Conservation (phyloP, 2,329 filamentous ascomycete genomes). For the Fusarium paranaense region DNA sequence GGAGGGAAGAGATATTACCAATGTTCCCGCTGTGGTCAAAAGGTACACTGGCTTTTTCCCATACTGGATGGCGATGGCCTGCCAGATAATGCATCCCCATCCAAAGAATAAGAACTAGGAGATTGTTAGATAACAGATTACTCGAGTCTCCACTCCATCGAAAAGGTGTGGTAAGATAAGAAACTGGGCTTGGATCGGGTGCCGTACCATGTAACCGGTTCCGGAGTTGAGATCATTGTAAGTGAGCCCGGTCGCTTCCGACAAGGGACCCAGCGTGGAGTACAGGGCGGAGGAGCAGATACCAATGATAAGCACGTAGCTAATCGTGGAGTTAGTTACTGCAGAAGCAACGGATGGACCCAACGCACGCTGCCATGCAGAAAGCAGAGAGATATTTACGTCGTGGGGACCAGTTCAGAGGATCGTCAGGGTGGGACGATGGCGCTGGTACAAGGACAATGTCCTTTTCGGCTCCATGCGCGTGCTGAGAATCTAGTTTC, state of each 20-base stretch:
- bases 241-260: neutral
- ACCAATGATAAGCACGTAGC: neutral
- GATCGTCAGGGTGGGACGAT: neutral
- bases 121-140: neutral
- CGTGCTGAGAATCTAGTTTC: neutral
- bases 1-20: neutral
- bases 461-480: neutral
- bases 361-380: neutral
- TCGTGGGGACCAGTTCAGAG: neutral
- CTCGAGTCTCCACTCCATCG: neutral
- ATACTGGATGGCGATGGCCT: neutral
- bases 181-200: neutral
- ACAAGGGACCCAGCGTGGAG: neutral
- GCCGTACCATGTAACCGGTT: neutral
- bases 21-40: neutral
- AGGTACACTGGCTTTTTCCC: neutral
- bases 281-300: neutral
- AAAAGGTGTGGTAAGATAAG: neutral
- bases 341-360: fast-evolving
- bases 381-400: neutral
- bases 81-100: neutral
- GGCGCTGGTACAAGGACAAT: neutral
- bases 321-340: neutral
- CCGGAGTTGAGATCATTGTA: neutral
- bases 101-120: neutral